Evolutionary conservation across 805 yeast genomes (phyloP).

Genomic region (Kodamaea neixiangensis): DNA sequence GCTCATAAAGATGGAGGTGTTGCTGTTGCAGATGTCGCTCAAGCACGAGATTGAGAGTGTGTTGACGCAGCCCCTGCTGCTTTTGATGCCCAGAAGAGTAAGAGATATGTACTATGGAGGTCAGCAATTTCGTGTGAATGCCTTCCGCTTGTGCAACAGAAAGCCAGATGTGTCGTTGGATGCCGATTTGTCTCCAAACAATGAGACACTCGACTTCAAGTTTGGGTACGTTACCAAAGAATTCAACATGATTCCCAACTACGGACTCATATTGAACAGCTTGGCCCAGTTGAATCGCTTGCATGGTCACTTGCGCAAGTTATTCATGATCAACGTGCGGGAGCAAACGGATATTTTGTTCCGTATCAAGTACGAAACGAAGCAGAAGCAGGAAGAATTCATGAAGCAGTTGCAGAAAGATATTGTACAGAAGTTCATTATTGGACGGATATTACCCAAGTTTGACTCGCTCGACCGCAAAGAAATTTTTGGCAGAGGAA

Average conservation of each 20-base stretch:
- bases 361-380: constrained; percentile 36
- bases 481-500: constrained; percentile 6
- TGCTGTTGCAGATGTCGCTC: constrained; percentile 28
- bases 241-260: constrained; percentile 39
- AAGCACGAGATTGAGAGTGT: constrained; percentile 32
- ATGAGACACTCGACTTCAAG: constrained; percentile 8
- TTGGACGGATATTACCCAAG: constrained; percentile 4
- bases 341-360: constrained; percentile 40
- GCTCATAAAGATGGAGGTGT: constrained; percentile 29
- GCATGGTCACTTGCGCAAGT: constrained; percentile 35
- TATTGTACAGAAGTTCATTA: constrained; percentile 18
- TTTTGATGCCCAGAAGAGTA: constrained; percentile 12
- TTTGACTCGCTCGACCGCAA: constrained; percentile 9
- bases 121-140: constrained; percentile 31
- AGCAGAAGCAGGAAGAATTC: constrained; percentile 28
- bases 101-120: constrained; percentile 24
- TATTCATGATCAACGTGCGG: constrained; percentile 38
- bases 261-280: constrained; percentile 27
- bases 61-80: constrained; percentile 17
- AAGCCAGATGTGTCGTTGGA: constrained; percentile 10
- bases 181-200: constrained; percentile 2
- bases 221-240: constrained; percentile 27
- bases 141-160: constrained; percentile 32
- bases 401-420: constrained; percentile 26
- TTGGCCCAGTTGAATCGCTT: constrained; percentile 25